These are phyloP conservation scores for Myxozyma neglecta DNA, from an alignment of 805 yeast species.

Conservation along the genomic window DNA sequence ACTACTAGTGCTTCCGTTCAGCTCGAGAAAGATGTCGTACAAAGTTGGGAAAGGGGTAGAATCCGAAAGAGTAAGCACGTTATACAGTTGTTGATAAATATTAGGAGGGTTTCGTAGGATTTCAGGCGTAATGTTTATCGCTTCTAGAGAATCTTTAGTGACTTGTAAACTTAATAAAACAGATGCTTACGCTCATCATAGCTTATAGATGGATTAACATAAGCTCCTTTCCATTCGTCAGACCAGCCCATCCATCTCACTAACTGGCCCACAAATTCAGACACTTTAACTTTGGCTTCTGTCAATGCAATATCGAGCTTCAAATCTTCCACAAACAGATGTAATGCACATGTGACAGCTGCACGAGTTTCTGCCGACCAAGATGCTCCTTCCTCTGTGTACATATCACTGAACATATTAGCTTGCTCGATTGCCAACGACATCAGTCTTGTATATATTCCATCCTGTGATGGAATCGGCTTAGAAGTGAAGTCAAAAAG, in stretches of 20 bases:
- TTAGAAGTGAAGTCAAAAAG: background rate
- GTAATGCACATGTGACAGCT: slow-evolving; percentile 61
- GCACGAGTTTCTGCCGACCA: slow-evolving; percentile 2
- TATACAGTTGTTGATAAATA: slow-evolving; percentile 11
- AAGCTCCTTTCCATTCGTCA: slow-evolving; percentile 49
- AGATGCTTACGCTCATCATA: slow-evolving; percentile 7
- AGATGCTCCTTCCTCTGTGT: background rate
- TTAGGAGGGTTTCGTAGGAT: slow-evolving; percentile 12
- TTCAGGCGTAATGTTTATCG: slow-evolving; percentile 6
- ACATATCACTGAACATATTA: background rate
- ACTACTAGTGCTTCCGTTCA: background rate
- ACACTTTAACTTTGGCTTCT: slow-evolving; percentile 43
- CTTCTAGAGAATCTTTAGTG: background rate
- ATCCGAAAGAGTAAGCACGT: background rate
- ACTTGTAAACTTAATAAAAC: background rate
- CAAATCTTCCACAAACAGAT: slow-evolving; percentile 74
- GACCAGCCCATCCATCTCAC: slow-evolving; percentile 76
- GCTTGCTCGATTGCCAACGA: slow-evolving; percentile 5
- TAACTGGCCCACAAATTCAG: slow-evolving; percentile 59
- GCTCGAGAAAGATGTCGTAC: background rate
- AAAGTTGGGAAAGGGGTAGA: background rate
- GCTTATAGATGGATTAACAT: background rate
- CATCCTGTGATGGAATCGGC: background rate
- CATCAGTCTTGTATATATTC: background rate
- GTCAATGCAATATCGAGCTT: slow-evolving; percentile 49